Evolutionary conservation across 305 asterid species (phyloP), one percentile per base, ranked within the genome.

Genomic region (Coffea humblotiana): DNA sequence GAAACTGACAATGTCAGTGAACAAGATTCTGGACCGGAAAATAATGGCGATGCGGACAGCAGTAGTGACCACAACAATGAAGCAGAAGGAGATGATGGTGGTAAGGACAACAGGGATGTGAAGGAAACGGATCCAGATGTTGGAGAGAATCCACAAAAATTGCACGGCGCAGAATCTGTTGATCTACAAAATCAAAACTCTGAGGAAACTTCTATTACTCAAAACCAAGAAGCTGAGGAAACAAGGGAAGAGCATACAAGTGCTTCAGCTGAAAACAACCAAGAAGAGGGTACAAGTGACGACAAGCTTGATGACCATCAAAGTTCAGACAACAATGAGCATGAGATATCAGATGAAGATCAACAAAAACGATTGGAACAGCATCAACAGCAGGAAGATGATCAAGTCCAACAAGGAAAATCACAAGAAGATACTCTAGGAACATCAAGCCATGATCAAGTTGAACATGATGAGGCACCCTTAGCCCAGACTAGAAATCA

Each of bases 271-370:
- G 60, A 37, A 37, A 37, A 37, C 43, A 37, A 37, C 43, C 85
- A 75, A 68, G 85, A 86, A 60, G 76, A 45, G 29, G 72, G 72
- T 82, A 40, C 88, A 12, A 72, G 48, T 11, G 61, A 43, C 6
- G 43, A 72, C 1, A 10, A 72, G 23, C 43, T 40, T 2, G 45
- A 48, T 32, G 25, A 47, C 45, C 71, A 61, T 8, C 47, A 63
- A 25, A 29, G 18, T 61, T 49, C 69, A 43, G 85, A 82, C 9
- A 75, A 52, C 61, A 72, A 64, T 3, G 82, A 79, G 73, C 75
- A 89, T 70, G 82, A 82, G 35, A 88, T 89, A 70, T 76, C 97
- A 12, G 96, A 92, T 63, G 90, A 88, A 76, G 98, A 93, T 71
- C 90, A 90, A 49, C 91, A 75, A 29, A 78, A 82, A 69, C 80